Evolutionary conservation across 805 yeast genomes (phyloP).

Genomic region (Metschnikowia dekortorum): DNA sequence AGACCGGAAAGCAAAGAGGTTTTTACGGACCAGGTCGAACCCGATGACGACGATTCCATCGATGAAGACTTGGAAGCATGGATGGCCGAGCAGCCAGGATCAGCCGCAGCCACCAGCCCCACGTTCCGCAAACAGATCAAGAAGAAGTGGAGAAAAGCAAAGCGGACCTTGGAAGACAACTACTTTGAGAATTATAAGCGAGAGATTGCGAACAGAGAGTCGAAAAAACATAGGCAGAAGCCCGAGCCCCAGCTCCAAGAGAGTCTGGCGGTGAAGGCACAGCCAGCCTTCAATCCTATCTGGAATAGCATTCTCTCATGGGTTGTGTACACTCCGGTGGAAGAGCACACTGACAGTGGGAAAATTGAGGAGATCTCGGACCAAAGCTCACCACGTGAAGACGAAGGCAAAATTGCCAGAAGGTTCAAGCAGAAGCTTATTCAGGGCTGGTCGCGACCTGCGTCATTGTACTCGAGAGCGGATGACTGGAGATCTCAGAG

Average conservation of each 20-base stretch:
- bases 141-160: constrained; percentile 3
- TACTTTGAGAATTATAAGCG: constrained; percentile 7
- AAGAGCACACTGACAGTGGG: not conserved
- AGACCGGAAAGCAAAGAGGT: not conserved
- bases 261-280: not conserved
- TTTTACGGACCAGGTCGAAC: not conserved
- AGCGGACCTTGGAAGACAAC: constrained; percentile 2
- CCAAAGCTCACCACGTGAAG: not conserved
- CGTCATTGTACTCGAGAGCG: not conserved
- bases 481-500: not conserved
- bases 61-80: constrained; percentile 4
- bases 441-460: constrained; percentile 2
- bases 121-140: constrained; percentile 2
- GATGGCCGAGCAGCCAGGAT: not conserved
- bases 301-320: constrained; percentile 38
- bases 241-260: not conserved
- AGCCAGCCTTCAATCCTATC: constrained; percentile 24
- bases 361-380: constrained; percentile 14
- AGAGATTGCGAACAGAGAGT: constrained; percentile 1
- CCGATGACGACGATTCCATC: not conserved
- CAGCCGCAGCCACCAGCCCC: not conserved
- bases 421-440: not conserved
- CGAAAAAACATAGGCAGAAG: not conserved
- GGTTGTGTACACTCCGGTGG: constrained; percentile 23
- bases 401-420: not conserved